These are phyloP conservation scores for Monascus ruber DNA, from an alignment of 2,329 filamentous ascomycete genomes.

Conservation along the genomic window DNA sequence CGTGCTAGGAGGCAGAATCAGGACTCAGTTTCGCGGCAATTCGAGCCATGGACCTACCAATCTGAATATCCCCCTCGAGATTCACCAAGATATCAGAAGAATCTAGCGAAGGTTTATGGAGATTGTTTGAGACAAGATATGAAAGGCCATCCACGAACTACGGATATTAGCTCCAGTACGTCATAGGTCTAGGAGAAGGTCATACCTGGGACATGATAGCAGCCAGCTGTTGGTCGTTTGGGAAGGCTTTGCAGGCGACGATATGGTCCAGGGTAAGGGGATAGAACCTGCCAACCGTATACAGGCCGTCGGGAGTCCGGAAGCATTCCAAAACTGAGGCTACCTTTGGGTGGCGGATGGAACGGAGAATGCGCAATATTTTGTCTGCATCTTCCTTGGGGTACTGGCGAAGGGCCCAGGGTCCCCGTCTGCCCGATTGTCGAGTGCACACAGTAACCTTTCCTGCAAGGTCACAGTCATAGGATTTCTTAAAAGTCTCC, in stretches of 20 bases:
- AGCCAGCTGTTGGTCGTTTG: conserved; percentile 4
- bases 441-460: conserved; percentile 4
- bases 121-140: conserved; percentile 7
- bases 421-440: conserved; percentile 1
- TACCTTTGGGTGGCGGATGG: conserved; percentile 3
- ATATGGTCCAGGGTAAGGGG: conserved; percentile 6
- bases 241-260: conserved; percentile 4
- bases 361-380: conserved; percentile 3
- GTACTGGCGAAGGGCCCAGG: conserved; percentile 4
- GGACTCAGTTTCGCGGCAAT: conserved; percentile 1
- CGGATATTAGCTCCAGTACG: too few relatives aligned
- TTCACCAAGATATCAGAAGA: conserved; percentile 17
- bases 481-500: conserved; percentile 6
- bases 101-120: conserved; percentile 13
- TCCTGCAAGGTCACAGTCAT: conserved; percentile 6
- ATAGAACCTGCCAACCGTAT: conserved; percentile 3
- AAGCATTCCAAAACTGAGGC: too few relatives aligned
- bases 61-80: conserved; percentile 14
- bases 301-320: conserved; percentile 1
- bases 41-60: conserved; percentile 11
- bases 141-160: conserved; percentile 11
- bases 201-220: conserved; percentile 5
- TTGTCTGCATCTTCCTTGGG: conserved; percentile 3
- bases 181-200: too few relatives aligned
- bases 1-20: conserved; percentile 7